phyloP scores from a whole-genome alignment of 78 protist species.

The Thecamonas trahens region DNA sequence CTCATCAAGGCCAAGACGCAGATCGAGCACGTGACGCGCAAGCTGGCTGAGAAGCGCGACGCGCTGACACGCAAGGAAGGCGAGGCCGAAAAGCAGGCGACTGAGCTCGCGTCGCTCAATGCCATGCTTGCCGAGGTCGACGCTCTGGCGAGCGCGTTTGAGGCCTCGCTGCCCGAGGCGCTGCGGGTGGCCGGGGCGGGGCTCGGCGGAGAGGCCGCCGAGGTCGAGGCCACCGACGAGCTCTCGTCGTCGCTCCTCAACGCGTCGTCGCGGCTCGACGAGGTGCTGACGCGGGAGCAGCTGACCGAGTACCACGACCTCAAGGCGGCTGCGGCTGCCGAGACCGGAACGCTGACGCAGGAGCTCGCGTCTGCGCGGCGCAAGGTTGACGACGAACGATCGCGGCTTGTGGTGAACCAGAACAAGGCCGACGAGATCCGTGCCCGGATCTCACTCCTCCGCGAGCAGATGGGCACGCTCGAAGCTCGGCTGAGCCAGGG shows the following conservation, averaged over 20 bases:
- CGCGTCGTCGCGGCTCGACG: background rate
- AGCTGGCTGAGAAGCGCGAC: background rate
- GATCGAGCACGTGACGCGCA: background rate
- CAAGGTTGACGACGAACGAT: background rate
- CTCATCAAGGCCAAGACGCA: background rate
- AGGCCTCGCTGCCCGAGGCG: background rate
- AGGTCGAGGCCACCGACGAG: background rate
- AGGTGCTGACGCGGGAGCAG: background rate
- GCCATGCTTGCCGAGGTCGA: too few relatives aligned
- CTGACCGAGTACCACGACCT: conserved; percentile 5
- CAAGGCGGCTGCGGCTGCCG: background rate
- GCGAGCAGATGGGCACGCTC: background rate
- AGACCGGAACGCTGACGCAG: background rate
- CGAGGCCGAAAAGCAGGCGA: too few relatives aligned
- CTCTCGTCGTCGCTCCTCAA: background rate
- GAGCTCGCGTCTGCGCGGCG: background rate
- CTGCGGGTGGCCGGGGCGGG: background rate
- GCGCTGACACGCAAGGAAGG: background rate
- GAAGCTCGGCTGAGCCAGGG: background rate
- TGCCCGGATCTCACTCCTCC: background rate
- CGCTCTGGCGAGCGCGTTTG: too few relatives aligned
- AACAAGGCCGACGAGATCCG: too few relatives aligned
- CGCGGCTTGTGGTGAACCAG: too few relatives aligned
- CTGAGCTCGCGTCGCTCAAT: too few relatives aligned
- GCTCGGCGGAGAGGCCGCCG: background rate